Conservation (phyloP, 2,329 filamentous ascomycete genomes). For the Fusarium sp. region DNA sequence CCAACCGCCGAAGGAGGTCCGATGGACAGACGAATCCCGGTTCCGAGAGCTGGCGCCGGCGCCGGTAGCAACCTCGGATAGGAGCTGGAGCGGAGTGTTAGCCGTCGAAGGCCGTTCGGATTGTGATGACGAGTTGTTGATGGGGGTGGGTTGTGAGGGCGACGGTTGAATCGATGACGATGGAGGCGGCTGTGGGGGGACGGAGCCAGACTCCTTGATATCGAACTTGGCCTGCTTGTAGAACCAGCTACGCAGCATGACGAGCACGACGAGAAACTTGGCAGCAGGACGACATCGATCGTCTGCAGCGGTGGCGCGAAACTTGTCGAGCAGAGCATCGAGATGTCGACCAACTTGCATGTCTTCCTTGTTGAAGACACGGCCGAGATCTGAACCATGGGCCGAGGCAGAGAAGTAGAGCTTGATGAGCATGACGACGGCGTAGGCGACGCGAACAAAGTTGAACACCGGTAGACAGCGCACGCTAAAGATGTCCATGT, state of each 20-base stretch:
- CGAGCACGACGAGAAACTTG: constrained; percentile 80
- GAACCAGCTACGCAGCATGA: constrained; percentile 81
- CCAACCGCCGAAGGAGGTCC: constrained; percentile 43
- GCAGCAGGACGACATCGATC: constrained; percentile 76
- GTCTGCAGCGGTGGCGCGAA: constrained; percentile 74
- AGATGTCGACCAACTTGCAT: constrained; percentile 78
- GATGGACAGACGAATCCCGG: constrained; percentile 26
- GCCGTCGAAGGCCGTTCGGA: constrained; percentile 50
- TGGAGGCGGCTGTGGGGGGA: constrained; percentile 11
- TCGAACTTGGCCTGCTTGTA: constrained; percentile 62
- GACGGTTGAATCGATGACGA: constrained; percentile 29
- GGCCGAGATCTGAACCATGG: constrained; percentile 77
- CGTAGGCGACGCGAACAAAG: constrained; percentile 81
- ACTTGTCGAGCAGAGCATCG: constrained; percentile 78
- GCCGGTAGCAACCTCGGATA: constrained; percentile 71
- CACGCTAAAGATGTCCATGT: constrained; percentile 71
- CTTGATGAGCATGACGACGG: constrained; percentile 81
- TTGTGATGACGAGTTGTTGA: constrained; percentile 33
- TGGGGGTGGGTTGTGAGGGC: constrained; percentile 26
- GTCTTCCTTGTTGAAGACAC: constrained; percentile 77
- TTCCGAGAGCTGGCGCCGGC: constrained; percentile 32
- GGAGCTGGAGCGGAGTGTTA: constrained; percentile 70
- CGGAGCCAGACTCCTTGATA: constrained; percentile 27
- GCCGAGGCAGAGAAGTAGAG: constrained; percentile 78
- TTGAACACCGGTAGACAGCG: constrained; percentile 79